Evolutionary conservation across 305 asterid species (phyloP).

Genomic region (Withania somnifera): DNA sequence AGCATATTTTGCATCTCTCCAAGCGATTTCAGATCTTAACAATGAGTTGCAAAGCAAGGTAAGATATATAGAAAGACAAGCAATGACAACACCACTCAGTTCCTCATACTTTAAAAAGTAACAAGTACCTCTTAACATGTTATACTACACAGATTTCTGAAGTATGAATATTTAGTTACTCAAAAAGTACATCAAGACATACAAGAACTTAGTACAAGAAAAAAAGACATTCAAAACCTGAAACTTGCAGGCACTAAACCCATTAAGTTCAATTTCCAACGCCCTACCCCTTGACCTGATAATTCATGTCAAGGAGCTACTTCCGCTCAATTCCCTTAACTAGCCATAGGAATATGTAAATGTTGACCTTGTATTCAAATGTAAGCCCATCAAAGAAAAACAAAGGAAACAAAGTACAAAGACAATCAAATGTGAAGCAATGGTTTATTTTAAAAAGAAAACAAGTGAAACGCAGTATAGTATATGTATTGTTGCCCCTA

Average conservation of each 20-base stretch:
- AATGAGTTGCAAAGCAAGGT: background rate
- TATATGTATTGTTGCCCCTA: background rate
- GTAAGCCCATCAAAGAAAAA: background rate
- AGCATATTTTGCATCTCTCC: slow-evolving; percentile 97
- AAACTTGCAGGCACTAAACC: background rate
- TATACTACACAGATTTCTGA: background rate
- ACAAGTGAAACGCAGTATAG: background rate
- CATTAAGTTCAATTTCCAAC: background rate
- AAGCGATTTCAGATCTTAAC: slow-evolving; percentile 90
- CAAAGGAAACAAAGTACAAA: background rate
- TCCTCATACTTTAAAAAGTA: background rate
- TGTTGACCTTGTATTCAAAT: background rate
- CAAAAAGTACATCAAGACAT: background rate
- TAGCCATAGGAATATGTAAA: background rate
- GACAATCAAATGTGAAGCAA: background rate
- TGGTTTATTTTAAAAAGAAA: background rate
- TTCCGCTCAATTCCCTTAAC: background rate
- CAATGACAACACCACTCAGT: background rate
- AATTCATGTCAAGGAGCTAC: background rate
- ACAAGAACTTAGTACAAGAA: background rate
- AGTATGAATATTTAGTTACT: background rate
- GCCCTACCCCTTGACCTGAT: background rate
- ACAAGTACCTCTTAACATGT: background rate
- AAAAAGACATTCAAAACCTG: background rate
- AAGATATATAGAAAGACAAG: background rate